Base-by-base conservation (phyloP, 2,329 filamentous ascomycete genomes). In the Aspergillus spinulosporus region DNA sequence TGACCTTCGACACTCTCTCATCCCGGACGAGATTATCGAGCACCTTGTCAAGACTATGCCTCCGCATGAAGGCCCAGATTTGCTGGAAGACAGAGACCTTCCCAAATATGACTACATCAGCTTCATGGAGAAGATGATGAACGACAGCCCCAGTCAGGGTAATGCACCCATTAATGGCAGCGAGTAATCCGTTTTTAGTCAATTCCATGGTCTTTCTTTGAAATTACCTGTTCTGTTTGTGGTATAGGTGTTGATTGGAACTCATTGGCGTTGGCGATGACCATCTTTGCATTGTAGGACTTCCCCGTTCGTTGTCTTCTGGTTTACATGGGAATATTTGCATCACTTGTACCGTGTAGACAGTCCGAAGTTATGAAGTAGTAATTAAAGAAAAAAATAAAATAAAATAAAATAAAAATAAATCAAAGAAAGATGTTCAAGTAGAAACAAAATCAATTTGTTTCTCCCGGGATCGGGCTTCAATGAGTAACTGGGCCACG, bases 21-120 rank as follows among this genome's bases (percentile, higher is more conserved):
- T 99, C 37, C 94, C 94, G 0, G 94, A 99, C 70, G 93, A 97
- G 70, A 89, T 99, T 62, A 97, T 99, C 68, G 92, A 97, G 60
- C 90, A 96, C 73, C 82, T 99, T 47, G 82, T 94, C 50, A 84
- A 89, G 67, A 90, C 90, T 50, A 96, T 99, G 83, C 94, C 94
- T 0, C 71, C 78, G 51, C 92, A 97, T 72, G 84, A 81, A 49
- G 94, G 93, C 0, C 91, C 92, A 2, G 92, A 97, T 73, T 82
- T 93, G 74, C 85, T 90, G 56, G 86, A 91, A 68, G 94, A 97
- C 72, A 82, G 92, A 53, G 88, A 92, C 50, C 76, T 90, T 69
- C 84, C 89, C 37, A 95, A 97, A 75, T 99, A 88, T 73, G 94
- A 99, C 76, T 99, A 99, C 77, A 92, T 97, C 63, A 87, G 85